A percentile compares a stretch with the other conserved stretches of the same genome.
phyloP scores from a whole-genome alignment of 306 rosid species.

The Begonia loranthoides region DNA sequence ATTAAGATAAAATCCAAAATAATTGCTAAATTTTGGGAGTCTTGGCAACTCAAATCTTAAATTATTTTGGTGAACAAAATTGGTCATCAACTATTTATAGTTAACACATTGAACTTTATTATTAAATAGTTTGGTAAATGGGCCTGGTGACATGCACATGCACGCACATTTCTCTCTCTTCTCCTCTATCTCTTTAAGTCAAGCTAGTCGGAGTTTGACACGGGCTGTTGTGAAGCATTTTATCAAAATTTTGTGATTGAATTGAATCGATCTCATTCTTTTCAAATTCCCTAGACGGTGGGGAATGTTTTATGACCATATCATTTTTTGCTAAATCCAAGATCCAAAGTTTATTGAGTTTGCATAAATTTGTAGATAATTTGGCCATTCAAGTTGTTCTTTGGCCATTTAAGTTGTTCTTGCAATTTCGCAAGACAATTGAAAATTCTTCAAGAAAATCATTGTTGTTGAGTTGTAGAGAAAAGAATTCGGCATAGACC shows the following conservation, averaged over 20 bases:
- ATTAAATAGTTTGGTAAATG: too few relatives aligned
- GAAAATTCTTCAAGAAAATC: conserved; percentile 4
- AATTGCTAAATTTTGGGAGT: too few relatives aligned
- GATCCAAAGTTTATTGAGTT: background rate
- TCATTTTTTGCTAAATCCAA: conserved; percentile 5
- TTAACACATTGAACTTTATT: too few relatives aligned
- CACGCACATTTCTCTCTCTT: too few relatives aligned
- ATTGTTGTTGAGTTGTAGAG: conserved; percentile 2
- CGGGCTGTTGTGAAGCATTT: too few relatives aligned
- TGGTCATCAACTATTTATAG: too few relatives aligned
- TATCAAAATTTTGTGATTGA: background rate
- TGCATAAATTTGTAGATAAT: background rate
- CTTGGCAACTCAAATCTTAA: too few relatives aligned
- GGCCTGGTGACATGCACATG: too few relatives aligned
- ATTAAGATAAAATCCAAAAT: too few relatives aligned
- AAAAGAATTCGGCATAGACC: conserved; percentile 3
- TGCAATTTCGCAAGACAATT: conserved; percentile 1
- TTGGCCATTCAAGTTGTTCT: background rate
- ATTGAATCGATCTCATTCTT: background rate
- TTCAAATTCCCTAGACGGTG: background rate
- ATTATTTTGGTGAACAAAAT: too few relatives aligned
- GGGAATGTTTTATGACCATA: conserved; percentile 1
- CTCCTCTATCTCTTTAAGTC: too few relatives aligned
- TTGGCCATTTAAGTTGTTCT: background rate
- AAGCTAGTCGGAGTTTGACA: too few relatives aligned